These are phyloP conservation scores for Leptodermis oblonga DNA, from an alignment of 257 asterid species.

Conservation along the genomic window DNA sequence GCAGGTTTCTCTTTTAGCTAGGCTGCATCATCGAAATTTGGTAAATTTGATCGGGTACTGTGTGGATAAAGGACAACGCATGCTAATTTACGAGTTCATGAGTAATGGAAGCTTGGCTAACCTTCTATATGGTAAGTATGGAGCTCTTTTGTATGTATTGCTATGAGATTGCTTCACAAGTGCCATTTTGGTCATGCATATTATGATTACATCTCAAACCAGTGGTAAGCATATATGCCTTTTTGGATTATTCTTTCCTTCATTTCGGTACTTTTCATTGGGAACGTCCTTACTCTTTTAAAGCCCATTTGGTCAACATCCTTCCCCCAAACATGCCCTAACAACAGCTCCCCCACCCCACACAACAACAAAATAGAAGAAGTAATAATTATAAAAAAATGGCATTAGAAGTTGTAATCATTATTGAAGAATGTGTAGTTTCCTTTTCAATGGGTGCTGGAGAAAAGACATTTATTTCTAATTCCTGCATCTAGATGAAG, in stretches of 20 bases:
- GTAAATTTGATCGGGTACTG: slow-evolving; percentile 96
- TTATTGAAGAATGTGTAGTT: neutral
- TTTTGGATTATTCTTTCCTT: neutral
- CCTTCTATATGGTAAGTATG: slow-evolving; percentile 71
- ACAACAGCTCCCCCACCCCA: neutral
- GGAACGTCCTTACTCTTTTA: neutral
- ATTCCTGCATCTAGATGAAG: slow-evolving; percentile 43
- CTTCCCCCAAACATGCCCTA: neutral
- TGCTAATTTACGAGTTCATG: slow-evolving; percentile 92
- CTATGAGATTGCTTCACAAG: neutral
- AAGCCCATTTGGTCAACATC: neutral
- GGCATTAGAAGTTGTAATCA: neutral
- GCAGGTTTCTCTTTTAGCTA: slow-evolving; percentile 91
- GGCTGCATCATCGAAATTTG: slow-evolving; percentile 92
- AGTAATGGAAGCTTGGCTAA: slow-evolving; percentile 95
- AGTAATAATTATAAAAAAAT: neutral
- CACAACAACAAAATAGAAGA: neutral
- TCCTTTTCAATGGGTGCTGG: neutral
- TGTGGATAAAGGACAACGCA: slow-evolving; percentile 84
- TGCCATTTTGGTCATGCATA: neutral
- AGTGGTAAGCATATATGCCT: neutral
- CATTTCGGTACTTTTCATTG: neutral
- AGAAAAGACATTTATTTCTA: slow-evolving; percentile 15
- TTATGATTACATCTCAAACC: neutral
- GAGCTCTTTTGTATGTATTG: neutral